Percentiles rank a stretch among this genome's conserved stretches.
These are phyloP conservation scores for Bremia lactucae DNA, from an alignment of 352 stramenopile genomes.

Conservation along the genomic window DNA sequence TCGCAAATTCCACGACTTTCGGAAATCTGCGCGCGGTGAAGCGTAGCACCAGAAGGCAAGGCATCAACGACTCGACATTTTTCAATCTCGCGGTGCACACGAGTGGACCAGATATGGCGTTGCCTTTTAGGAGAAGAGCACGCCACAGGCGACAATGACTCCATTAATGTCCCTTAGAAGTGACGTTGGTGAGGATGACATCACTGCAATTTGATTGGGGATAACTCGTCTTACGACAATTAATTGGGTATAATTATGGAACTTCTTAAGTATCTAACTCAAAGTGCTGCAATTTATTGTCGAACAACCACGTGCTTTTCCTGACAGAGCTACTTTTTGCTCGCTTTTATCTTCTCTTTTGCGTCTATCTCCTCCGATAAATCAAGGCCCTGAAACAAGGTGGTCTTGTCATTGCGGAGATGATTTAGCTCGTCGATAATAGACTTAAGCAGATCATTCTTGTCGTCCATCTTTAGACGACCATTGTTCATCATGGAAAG, in stretches of 20 bases:
- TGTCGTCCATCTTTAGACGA: slow-evolving; percentile 81
- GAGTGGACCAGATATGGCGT: slow-evolving; percentile 60
- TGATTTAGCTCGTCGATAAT: slow-evolving; percentile 76
- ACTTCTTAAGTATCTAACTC: slow-evolving; percentile 12
- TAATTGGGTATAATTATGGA: slow-evolving; percentile 4
- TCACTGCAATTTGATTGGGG: slow-evolving; percentile 8
- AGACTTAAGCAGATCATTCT: slow-evolving; percentile 77
- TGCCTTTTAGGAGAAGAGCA: slow-evolving; percentile 28
- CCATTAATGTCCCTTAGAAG: slow-evolving; percentile 22
- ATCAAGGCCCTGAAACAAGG: slow-evolving; percentile 70
- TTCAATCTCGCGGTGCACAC: slow-evolving; percentile 61
- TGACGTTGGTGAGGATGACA: slow-evolving; percentile 8
- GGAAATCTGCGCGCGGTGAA: slow-evolving; percentile 39
- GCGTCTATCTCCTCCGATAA: slow-evolving; percentile 14
- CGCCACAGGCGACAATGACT: slow-evolving; percentile 7
- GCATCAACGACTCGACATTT: slow-evolving; percentile 31
- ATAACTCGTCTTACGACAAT: background rate
- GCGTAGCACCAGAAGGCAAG: slow-evolving; percentile 32
- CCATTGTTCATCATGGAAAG: slow-evolving; percentile 84
- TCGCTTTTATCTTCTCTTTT: slow-evolving; percentile 11
- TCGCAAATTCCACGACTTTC: slow-evolving; percentile 33
- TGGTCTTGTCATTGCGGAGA: slow-evolving; percentile 78
- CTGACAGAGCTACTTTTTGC: slow-evolving; percentile 4
- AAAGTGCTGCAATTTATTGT: no score
- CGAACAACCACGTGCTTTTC: no score